These are phyloP conservation scores for Takakia lepidozioides DNA, from an alignment of 225 moss, liverwort and hornwort species.

Conservation along the genomic window DNA sequence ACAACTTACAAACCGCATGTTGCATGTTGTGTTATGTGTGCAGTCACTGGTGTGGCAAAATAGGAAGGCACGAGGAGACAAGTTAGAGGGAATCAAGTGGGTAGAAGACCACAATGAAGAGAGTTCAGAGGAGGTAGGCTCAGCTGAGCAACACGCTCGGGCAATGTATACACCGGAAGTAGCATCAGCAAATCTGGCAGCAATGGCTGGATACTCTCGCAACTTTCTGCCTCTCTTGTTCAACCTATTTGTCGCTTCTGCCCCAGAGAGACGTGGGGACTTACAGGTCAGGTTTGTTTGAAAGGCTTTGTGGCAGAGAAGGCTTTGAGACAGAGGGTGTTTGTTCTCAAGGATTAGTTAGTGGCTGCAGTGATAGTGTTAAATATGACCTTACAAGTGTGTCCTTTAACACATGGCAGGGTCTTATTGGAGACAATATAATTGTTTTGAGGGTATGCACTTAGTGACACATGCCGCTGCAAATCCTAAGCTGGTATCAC, in stretches of 20 bases:
- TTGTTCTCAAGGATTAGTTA: too few species aligned
- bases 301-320: too few species aligned
- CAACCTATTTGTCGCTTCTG: slow-evolving; percentile 71
- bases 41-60: slow-evolving; percentile 79
- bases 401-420: too few species aligned
- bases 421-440: too few species aligned
- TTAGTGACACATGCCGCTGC: too few species aligned
- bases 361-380: too few species aligned
- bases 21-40: not conserved
- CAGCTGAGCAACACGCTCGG: slow-evolving; percentile 54
- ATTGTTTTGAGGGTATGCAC: too few species aligned
- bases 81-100: slow-evolving; percentile 56
- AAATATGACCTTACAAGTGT: too few species aligned
- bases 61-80: slow-evolving; percentile 78
- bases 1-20: not conserved
- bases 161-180: slow-evolving; percentile 66
- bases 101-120: slow-evolving; percentile 44
- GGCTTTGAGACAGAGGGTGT: too few species aligned
- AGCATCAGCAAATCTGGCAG: slow-evolving; percentile 68
- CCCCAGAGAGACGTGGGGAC: slow-evolving; percentile 86
- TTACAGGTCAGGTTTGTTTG: slow-evolving; percentile 69
- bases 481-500: too few species aligned
- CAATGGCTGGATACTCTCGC: slow-evolving; percentile 76
- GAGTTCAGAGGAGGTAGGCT: slow-evolving; percentile 42
- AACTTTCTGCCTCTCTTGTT: slow-evolving; percentile 92